Evolutionary conservation across 2,329 filamentous ascomycete species (phyloP).

Genomic region (Onygenales sp.): DNA sequence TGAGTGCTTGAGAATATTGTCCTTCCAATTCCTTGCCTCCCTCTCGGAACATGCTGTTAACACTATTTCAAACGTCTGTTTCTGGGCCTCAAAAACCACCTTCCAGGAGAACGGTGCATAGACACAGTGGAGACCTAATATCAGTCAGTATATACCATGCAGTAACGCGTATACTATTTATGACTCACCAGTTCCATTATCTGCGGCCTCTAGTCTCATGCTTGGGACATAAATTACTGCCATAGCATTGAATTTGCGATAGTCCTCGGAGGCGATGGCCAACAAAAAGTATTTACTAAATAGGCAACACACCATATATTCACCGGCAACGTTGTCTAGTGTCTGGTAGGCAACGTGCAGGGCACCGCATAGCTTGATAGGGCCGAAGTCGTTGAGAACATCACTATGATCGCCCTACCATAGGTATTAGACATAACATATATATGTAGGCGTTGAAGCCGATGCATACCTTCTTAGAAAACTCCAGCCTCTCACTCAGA

Average conservation of each 20-base stretch:
- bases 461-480: slow-evolving; percentile 56
- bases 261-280: slow-evolving; percentile 55
- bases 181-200: slow-evolving; percentile 63
- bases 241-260: slow-evolving; percentile 61
- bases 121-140: slow-evolving; percentile 71
- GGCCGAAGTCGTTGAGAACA: slow-evolving; percentile 69
- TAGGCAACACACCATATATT: slow-evolving; percentile 78
- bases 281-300: slow-evolving; percentile 73
- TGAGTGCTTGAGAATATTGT: slow-evolving; percentile 49
- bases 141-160: slow-evolving; percentile 5
- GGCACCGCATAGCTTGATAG: slow-evolving; percentile 70
- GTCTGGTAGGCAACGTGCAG: slow-evolving; percentile 77
- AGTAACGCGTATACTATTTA: neutral
- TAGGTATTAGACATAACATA: neutral
- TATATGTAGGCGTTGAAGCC: neutral
- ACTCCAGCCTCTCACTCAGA: slow-evolving; percentile 70
- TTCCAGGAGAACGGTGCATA: slow-evolving; percentile 89
- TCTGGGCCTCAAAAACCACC: slow-evolving; percentile 66
- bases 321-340: slow-evolving; percentile 56
- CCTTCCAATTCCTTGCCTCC: slow-evolving; percentile 74
- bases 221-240: slow-evolving; percentile 62
- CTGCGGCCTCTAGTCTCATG: slow-evolving; percentile 58
- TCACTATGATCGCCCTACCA: slow-evolving; percentile 24
- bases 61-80: slow-evolving; percentile 72
- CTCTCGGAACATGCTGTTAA: slow-evolving; percentile 74